Evolutionary conservation across 2,329 filamentous ascomycete species (phyloP).

Genomic region (Ophiostoma fasciatum): DNA sequence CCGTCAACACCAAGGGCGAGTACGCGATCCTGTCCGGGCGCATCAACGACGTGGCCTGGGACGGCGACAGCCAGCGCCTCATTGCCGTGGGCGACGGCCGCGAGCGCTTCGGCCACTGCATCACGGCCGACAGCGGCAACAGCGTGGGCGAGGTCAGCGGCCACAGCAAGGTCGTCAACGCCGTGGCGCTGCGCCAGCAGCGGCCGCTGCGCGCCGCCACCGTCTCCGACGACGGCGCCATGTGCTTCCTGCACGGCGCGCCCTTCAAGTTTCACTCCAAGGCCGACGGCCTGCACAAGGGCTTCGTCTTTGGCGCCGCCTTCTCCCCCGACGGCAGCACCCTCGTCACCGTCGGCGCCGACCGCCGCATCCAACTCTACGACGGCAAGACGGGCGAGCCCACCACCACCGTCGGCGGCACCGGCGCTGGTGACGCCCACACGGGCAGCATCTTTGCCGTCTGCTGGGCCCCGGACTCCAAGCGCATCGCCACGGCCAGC

Average conservation of each 20-base stretch:
- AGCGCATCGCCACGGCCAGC: slow-evolving; percentile 75
- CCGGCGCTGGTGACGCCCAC: slow-evolving; percentile 48
- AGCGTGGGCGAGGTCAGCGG: slow-evolving; percentile 88
- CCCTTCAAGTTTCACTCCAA: slow-evolving; percentile 96
- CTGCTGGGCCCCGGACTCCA: slow-evolving; percentile 79
- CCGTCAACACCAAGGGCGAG: slow-evolving; percentile 76
- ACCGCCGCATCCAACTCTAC: slow-evolving; percentile 84
- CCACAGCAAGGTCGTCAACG: slow-evolving; percentile 82
- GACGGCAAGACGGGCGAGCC: slow-evolving; percentile 91
- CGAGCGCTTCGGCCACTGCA: slow-evolving; percentile 84
- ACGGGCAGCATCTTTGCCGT: slow-evolving; percentile 87
- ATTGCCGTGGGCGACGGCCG: slow-evolving; percentile 94
- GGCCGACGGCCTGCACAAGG: slow-evolving; percentile 62
- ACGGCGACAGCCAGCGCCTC: slow-evolving; percentile 89
- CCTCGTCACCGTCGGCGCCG: slow-evolving; percentile 82
- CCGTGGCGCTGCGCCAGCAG: slow-evolving; percentile 77
- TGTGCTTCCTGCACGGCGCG: slow-evolving; percentile 86
- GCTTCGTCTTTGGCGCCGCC: slow-evolving; percentile 74
- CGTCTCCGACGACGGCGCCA: slow-evolving; percentile 73
- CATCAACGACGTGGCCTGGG: slow-evolving; percentile 95
- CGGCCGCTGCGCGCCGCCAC: slow-evolving; percentile 84
- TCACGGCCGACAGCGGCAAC: slow-evolving; percentile 92
- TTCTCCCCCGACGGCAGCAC: slow-evolving; percentile 79
- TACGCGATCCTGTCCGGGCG: slow-evolving; percentile 88
- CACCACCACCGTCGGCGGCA: slow-evolving; percentile 50